Percentiles rank a stretch among this genome's conserved stretches.
phyloP scores from a whole-genome alignment of 768 basidiomycete species.

The Lactifluus subvellereus region DNA sequence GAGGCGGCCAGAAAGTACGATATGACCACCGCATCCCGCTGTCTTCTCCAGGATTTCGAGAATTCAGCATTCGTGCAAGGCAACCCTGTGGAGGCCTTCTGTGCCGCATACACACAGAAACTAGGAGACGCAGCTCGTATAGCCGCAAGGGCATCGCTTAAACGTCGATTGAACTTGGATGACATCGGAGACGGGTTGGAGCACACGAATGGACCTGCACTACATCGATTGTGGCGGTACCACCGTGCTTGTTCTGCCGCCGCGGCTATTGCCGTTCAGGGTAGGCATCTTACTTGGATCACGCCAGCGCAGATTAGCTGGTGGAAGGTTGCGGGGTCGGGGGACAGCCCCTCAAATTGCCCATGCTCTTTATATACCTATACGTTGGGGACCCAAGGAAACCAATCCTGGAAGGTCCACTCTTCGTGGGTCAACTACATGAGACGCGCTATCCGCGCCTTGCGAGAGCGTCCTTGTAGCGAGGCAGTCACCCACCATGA shows the following conservation, averaged over 20 bases:
- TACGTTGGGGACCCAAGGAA: too few relatives aligned
- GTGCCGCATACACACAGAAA: not conserved
- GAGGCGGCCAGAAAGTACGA: not conserved
- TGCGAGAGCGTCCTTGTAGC: not conserved
- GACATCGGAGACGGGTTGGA: not conserved
- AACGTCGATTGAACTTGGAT: not conserved
- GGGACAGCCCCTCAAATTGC: too few relatives aligned
- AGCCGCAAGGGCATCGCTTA: not conserved
- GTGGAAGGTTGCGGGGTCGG: not conserved
- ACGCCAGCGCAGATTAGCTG: not conserved
- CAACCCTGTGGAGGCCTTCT: not conserved
- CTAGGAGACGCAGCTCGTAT: not conserved
- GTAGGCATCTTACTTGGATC: not conserved
- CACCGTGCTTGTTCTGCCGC: not conserved
- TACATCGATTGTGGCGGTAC: not conserved
- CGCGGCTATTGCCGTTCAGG: not conserved
- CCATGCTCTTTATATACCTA: too few relatives aligned
- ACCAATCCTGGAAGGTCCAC: not conserved
- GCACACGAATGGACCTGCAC: not conserved
- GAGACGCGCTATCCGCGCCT: not conserved
- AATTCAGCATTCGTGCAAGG: not conserved
- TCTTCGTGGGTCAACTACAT: not conserved
- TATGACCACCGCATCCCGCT: not conserved
- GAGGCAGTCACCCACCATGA: not conserved
- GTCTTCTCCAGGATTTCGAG: not conserved